Evolutionary conservation across 352 stramenopile species (phyloP).

Genomic region (Elongisporangium senticosum): DNA sequence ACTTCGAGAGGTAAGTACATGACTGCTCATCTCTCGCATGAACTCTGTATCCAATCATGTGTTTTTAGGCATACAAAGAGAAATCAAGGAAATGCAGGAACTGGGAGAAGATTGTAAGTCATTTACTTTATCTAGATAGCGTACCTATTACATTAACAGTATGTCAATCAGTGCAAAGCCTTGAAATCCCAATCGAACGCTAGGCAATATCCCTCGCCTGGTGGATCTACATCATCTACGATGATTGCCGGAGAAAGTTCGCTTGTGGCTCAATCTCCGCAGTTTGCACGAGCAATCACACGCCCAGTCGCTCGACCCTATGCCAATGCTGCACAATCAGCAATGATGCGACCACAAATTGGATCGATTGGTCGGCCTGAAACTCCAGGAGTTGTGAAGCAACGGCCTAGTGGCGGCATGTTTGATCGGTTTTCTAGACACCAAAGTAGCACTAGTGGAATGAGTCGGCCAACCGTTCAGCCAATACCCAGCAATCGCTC

Average conservation of each 20-base stretch:
- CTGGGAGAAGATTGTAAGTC: constrained; percentile 84
- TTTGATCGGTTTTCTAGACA: constrained; percentile 64
- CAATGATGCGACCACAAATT: constrained; percentile 18
- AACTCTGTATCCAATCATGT: background rate
- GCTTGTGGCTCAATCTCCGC: constrained; percentile 25
- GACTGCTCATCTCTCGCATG: too few relatives aligned
- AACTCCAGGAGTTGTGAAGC: constrained; percentile 33
- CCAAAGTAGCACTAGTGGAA: constrained; percentile 37
- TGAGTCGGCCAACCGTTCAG: constrained; percentile 29
- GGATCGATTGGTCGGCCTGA: constrained; percentile 9
- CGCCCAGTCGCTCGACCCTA: constrained; percentile 31
- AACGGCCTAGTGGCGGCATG: constrained; percentile 39
- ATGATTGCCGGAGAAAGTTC: constrained; percentile 24
- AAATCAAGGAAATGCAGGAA: constrained; percentile 83
- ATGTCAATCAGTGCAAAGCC: constrained; percentile 56
- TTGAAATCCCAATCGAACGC: constrained; percentile 45
- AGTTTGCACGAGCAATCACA: constrained; percentile 40
- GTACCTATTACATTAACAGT: constrained; percentile 1
- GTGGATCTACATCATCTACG: constrained; percentile 38
- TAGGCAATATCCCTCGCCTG: constrained; percentile 54
- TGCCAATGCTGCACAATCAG: constrained; percentile 10
- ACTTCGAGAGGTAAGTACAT: constrained; percentile 59
- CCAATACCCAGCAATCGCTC: constrained; percentile 32
- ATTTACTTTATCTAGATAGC: background rate
- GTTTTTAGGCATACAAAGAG: constrained; percentile 74